A percentile compares a stretch with the other conserved stretches of the same genome.
Evolutionary conservation across 2,329 filamentous ascomycete species (phyloP).

Genomic region (Xylaria multiplex): DNA sequence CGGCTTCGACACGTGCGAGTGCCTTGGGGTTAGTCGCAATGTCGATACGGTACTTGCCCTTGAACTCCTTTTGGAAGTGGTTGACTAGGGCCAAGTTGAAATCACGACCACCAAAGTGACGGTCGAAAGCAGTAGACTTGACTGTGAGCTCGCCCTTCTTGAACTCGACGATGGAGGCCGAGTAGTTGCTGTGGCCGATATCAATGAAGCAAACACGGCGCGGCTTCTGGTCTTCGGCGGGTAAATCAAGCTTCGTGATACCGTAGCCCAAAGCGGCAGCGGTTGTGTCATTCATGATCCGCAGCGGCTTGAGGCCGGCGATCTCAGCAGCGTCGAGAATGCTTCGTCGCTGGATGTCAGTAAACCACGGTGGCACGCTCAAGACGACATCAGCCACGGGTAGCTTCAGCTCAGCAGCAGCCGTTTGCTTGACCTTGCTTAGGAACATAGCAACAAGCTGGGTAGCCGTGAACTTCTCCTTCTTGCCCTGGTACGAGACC

Average conservation of each 20-base stretch:
- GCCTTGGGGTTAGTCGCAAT: conserved; percentile 92
- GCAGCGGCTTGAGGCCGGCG: conserved; percentile 89
- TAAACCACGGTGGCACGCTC: conserved; percentile 97
- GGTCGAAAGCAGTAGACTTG: conserved; percentile 91
- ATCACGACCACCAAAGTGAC: conserved; percentile 96
- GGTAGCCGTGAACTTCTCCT: conserved; percentile 92
- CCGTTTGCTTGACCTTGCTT: conserved; percentile 91
- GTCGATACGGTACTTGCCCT: conserved; percentile 97
- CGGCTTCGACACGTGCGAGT: conserved; percentile 83
- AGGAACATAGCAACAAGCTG: conserved; percentile 96
- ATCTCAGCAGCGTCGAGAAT: conserved; percentile 93
- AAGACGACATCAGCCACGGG: conserved; percentile 94
- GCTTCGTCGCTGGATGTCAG: conserved; percentile 88
- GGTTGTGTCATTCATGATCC: conserved; percentile 97
- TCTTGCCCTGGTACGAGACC: conserved; percentile 92
- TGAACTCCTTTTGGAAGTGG: conserved; percentile 95
- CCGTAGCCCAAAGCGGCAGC: conserved; percentile 95
- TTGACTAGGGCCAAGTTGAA: conserved; percentile 96
- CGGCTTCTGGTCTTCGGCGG: conserved; percentile 85
- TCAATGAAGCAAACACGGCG: conserved; percentile 91
- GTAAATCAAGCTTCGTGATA: conserved; percentile 97
- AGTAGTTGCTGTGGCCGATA: conserved; percentile 97
- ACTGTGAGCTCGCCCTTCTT: conserved; percentile 95
- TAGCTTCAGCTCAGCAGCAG: conserved; percentile 85
- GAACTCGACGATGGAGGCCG: conserved; percentile 93